Base-by-base conservation (phyloP, 495 filamentous ascomycete species). In the Penicillium goetzii region DNA sequence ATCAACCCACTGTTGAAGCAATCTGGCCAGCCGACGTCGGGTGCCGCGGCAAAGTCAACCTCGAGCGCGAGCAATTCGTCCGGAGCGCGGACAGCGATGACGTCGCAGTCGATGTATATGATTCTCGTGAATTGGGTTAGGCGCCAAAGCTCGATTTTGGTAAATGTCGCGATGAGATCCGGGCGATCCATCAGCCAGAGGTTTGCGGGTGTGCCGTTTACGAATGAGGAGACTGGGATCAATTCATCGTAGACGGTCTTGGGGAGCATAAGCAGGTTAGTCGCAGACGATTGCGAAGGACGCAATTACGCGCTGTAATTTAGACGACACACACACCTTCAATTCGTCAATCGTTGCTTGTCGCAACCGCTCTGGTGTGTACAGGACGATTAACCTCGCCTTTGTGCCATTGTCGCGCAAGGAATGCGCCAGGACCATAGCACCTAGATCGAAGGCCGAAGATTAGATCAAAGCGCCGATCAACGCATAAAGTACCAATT, bases 11-110 rank as follows among this genome's bases (percentile, higher is more conserved):
- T 93, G 79, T 99, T 99, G 84, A 99, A 99, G 63, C 92, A 85
- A 79, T 99, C 95, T 33, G 95, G 95, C 96, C 96, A 99, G 69
- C 95, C 95, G 68, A 98, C 89, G 72, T 99, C 95, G 34, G 95
- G 96, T 15, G 90, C 92, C 3, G 95, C 95, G 4, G 93, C 92
- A 70, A 99, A 97, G 38, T 86, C 78, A 55, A 87, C 83, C 4
- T 89, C 78, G 58, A 96, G 69, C 26, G 89, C 81, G 70, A 99
- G 92, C 40, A 99, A 86, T 81, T 98, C 96, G 70, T 99, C 94
- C 2, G 93, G 92, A 32, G 92, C 91, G 59, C 92, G 81, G 54
- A 97, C 80, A 21, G 91, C 88, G 32, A 99, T 89, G 28, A 96
- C 83, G 71, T 99, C 95, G 61, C 91, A 88, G 72, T 99, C 95